Evolutionary conservation across 2,329 filamentous ascomycete species (phyloP), one percentile per base, ranked within the genome.

Genomic region (Xylaria sp.): DNA sequence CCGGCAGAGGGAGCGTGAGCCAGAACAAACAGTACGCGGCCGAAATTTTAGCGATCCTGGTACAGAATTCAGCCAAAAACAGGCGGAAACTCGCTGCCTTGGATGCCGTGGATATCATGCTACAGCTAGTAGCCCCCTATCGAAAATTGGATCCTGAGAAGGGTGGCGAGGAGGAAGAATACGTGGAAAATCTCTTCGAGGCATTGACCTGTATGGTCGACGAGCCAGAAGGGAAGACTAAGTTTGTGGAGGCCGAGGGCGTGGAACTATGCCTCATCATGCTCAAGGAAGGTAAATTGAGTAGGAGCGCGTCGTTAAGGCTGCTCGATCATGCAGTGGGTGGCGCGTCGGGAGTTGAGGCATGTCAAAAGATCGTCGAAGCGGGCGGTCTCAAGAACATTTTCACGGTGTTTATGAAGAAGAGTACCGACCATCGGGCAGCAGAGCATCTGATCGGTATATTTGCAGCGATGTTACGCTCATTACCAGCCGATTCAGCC

Each of bases 21-120:
- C 96, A 99, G 78, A 99, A 99, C 79, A 97, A 96, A 79, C 95
- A 98, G 79, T 99, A 98, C 79, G 89, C 94, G 0, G 94, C 95
- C 18, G 96, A 99, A 81, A 89, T 98, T 8, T 84, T 99, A 2
- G 94, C 95, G 13, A 96, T 99, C 64, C 83, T 99, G 9, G 86
- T 95, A 20, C 94, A 98, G 79, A 89, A 90, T 1, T 93, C 92
- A 3, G 72, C 86, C 0, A 81, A 86, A 46, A 94, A 94, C 75
- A 85, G 92, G 54, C 82, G 82, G 25, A 86, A 86, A 56, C 83
- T 97, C 5, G 87, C 88, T 46, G 80, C 83, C 33, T 81, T 91
- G 0, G 90, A 97, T 70, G 91, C 92, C 0, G 86, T 96, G 8
- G 95, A 99, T 75, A 80, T 86, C 2, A 84, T 97, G 73, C 89